Conservation (phyloP, 495 filamentous ascomycete genomes). For the Hypomontagnella submonticulosa region DNA sequence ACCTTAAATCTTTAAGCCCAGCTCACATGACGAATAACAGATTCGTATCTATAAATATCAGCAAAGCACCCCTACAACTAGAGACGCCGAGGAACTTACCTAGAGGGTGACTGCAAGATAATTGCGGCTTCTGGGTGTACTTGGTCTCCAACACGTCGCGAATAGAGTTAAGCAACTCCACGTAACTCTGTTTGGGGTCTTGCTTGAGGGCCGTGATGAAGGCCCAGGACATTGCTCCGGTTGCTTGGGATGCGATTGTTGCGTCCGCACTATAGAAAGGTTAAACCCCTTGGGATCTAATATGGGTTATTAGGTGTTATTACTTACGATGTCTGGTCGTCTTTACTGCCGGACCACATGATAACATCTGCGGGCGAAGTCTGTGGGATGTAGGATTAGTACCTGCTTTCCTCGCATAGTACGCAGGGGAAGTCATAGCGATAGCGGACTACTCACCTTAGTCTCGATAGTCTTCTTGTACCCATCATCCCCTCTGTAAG, state of each 20-base stretch:
- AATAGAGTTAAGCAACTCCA: constrained; percentile 92
- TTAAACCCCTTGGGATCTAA: not conserved
- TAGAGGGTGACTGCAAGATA: constrained; percentile 95
- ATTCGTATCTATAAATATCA: constrained; percentile 53
- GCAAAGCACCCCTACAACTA: constrained; percentile 28
- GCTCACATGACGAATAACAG: constrained; percentile 62
- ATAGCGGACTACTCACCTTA: constrained; percentile 57
- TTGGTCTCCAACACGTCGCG: constrained; percentile 86
- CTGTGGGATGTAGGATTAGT: constrained; percentile 27
- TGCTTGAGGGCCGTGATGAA: constrained; percentile 91
- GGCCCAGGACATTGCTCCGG: constrained; percentile 96
- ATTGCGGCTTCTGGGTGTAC: constrained; percentile 95
- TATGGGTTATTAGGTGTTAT: constrained; percentile 5
- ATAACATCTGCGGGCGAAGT: constrained; percentile 96
- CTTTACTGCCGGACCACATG: constrained; percentile 98
- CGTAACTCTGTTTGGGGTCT: constrained; percentile 96
- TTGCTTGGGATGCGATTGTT: constrained; percentile 79
- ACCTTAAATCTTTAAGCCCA: too few relatives aligned
- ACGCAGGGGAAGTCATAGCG: not conserved
- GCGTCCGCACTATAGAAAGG: constrained; percentile 65
- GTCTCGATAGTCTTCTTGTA: constrained; percentile 85
- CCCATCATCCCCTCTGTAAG: constrained; percentile 83
- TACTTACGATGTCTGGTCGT: constrained; percentile 89
- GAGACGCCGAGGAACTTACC: constrained; percentile 64
- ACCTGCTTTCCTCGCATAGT: not conserved